These are phyloP conservation scores for Micractinium conductrix DNA, from an alignment of 139 green algal genomes.

Conservation along the genomic window DNA sequence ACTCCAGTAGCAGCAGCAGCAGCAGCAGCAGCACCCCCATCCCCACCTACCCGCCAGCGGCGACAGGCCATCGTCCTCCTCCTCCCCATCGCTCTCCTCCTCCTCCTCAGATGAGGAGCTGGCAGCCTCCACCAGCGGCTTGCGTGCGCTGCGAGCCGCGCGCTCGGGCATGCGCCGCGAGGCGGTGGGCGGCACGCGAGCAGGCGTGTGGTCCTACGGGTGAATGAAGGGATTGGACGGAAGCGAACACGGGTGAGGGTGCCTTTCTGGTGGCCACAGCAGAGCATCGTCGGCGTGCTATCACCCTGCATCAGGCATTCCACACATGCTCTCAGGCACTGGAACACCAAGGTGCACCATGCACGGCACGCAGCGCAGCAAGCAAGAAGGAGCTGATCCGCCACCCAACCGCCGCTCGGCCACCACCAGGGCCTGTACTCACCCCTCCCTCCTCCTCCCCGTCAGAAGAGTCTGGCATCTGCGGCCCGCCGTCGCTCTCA, in stretches of 20 bases:
- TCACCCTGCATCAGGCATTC: too few species aligned
- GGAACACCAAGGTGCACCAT: background rate
- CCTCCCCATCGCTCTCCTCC: background rate
- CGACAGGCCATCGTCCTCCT: conserved; percentile 11
- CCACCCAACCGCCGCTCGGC: background rate
- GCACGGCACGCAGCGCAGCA: too few species aligned
- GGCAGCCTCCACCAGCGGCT: conserved; percentile 9
- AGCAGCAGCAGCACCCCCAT: too few species aligned
- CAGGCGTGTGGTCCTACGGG: conserved; percentile 2
- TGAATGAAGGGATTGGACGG: too few species aligned
- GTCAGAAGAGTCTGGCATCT: conserved; percentile 7
- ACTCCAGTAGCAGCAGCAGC: too few species aligned
- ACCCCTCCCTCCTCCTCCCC: conserved; percentile 15
- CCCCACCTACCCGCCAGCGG: too few species aligned
- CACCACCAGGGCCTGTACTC: background rate
- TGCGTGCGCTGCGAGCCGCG: conserved; percentile 19
- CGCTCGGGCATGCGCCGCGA: conserved; percentile 19
- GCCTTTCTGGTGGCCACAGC: too few species aligned
- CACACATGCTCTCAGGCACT: too few species aligned
- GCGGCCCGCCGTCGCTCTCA: background rate
- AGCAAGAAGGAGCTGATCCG: background rate
- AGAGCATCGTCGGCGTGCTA: too few species aligned
- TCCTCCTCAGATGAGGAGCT: conserved; percentile 1
- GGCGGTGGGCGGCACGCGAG: conserved; percentile 14
- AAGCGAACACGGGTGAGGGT: too few species aligned